Conservation (phyloP, 208 protist genomes). For the Herpetomonas tarakana region DNA sequence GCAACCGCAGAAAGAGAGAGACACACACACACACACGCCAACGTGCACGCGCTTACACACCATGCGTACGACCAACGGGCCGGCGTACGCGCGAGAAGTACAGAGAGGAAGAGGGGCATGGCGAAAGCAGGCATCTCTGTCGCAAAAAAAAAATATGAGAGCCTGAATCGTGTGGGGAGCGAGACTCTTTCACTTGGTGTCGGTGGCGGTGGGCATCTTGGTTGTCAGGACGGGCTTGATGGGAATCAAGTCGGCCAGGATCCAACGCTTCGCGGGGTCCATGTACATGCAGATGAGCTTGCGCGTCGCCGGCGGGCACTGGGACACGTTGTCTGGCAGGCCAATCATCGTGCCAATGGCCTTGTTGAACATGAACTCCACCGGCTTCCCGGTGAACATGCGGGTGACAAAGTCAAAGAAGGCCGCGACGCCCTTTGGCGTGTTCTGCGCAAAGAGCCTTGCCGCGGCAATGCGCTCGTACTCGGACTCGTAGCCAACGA, state of each 20-base stretch:
- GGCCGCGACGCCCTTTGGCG: slow-evolving; percentile 27
- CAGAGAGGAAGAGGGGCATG: too few species aligned
- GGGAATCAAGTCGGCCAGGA: slow-evolving; percentile 54
- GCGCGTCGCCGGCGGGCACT: slow-evolving; percentile 51
- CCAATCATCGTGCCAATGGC: slow-evolving; percentile 42
- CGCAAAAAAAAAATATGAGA: too few species aligned
- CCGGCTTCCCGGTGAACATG: slow-evolving; percentile 54
- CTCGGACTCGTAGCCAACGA: slow-evolving; percentile 59
- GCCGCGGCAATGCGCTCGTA: slow-evolving; percentile 74
- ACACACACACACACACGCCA: too few species aligned
- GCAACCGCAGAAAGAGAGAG: too few species aligned
- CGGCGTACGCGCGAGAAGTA: too few species aligned
- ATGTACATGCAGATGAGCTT: slow-evolving; percentile 81
- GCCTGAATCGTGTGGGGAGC: too few species aligned
- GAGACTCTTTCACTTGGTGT: too few species aligned
- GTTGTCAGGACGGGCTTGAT: slow-evolving; percentile 12
- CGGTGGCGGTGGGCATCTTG: neutral
- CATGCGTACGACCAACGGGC: too few species aligned
- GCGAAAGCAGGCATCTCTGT: too few species aligned
- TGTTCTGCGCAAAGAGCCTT: slow-evolving; percentile 58
- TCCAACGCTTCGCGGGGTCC: slow-evolving; percentile 53
- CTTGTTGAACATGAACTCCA: slow-evolving; percentile 59
- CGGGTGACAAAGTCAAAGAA: slow-evolving; percentile 66
- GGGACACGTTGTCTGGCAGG: slow-evolving; percentile 46
- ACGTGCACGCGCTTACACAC: too few species aligned